phyloP scores from a whole-genome alignment of 495 filamentous ascomycete species.

The Paragyromitra xinjiangensis region DNA sequence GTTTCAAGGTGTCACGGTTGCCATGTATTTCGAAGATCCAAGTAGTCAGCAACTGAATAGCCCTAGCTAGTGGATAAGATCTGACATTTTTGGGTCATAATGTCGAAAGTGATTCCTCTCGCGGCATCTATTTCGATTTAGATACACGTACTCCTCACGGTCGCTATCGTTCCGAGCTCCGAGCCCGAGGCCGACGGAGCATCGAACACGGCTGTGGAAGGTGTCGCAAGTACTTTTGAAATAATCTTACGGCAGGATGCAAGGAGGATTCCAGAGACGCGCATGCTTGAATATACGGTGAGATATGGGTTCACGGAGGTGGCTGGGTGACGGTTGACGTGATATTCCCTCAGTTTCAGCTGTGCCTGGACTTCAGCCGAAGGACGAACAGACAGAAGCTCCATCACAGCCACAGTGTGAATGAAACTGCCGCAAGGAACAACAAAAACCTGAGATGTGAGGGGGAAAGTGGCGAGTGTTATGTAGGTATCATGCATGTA shows the following conservation, averaged over 20 bases:
- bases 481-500: constrained; percentile 13
- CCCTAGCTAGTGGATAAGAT: too few relatives aligned
- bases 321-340: constrained; percentile 32
- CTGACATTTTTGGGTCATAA: neutral
- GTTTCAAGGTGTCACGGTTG: too few relatives aligned
- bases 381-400: constrained; percentile 16
- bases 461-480: constrained; percentile 12
- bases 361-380: constrained; percentile 26
- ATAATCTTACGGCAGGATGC: neutral
- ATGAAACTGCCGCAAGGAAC: neutral
- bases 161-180: neutral
- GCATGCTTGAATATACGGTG: neutral
- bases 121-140: neutral
- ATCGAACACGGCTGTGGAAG: neutral
- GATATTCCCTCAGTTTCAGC: constrained; percentile 56
- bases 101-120: neutral
- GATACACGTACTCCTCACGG: neutral
- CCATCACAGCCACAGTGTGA: constrained; percentile 7
- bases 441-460: neutral
- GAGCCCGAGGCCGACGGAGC: neutral
- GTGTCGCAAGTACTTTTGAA: neutral
- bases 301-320: constrained; percentile 4
- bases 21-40: too few relatives aligned
- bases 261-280: neutral
- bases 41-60: too few relatives aligned